phyloP scores from a whole-genome alignment of 2,329 filamentous ascomycete species.

The Pestalotiopsis sp. region DNA sequence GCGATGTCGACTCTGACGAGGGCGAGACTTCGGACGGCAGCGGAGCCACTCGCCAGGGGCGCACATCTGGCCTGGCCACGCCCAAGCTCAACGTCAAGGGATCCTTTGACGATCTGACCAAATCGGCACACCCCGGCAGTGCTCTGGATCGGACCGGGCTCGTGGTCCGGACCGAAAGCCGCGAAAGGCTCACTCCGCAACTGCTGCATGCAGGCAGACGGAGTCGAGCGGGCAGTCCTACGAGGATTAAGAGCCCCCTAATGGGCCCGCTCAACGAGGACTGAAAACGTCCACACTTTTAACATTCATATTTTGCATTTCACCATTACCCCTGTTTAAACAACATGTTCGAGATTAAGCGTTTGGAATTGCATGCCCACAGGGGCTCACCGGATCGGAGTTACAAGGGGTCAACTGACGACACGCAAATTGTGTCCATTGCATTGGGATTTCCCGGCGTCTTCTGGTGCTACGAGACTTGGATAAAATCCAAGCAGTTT shows the following conservation, averaged over 20 bases:
- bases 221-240: constrained; percentile 59
- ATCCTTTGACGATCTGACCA: constrained; percentile 49
- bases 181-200: constrained; percentile 71
- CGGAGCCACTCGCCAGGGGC: constrained; percentile 51
- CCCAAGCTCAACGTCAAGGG: constrained; percentile 57
- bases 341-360: background rate
- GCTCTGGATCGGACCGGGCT: constrained; percentile 70
- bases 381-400: constrained; percentile 1
- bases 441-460: background rate
- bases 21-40: constrained; percentile 66
- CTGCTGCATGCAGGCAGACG: constrained; percentile 58
- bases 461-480: background rate
- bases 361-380: background rate
- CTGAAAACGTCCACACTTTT: constrained; percentile 23
- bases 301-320: constrained; percentile 11
- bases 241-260: constrained; percentile 59
- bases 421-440: background rate
- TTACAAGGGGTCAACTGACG: background rate
- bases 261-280: constrained; percentile 51
- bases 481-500: background rate
- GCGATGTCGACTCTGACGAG: constrained; percentile 64
- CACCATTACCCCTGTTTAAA: constrained; percentile 11
- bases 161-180: constrained; percentile 80
- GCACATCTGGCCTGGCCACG: constrained; percentile 68
- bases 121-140: constrained; percentile 32